Percentiles rank a stretch among this genome's conserved stretches.
Conservation (phyloP, 257 asterid species). For the Nicotiana tomentosiformis region DNA sequence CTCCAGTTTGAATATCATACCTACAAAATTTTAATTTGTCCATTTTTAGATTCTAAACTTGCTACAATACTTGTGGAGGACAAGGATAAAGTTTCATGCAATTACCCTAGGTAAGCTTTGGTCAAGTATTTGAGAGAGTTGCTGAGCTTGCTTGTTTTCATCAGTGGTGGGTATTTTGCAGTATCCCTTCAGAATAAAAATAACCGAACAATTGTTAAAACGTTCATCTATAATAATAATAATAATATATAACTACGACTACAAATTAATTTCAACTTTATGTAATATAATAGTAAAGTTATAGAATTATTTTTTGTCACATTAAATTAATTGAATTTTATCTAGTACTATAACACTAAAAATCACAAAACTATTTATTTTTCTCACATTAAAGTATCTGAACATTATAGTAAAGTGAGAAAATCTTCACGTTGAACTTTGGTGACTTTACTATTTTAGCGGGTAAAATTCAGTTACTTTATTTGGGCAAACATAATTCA, state of each 20-base stretch:
- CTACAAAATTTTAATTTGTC: conserved; percentile 18
- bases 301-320: too few species aligned
- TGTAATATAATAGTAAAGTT: not conserved
- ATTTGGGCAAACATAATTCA: not conserved
- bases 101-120: conserved; percentile 74
- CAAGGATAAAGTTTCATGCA: not conserved
- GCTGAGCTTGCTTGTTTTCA: conserved; percentile 94
- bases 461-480: not conserved
- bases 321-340: too few species aligned
- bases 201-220: not conserved
- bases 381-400: not conserved
- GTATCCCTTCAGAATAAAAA: conserved; percentile 53
- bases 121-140: conserved; percentile 78
- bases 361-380: not conserved
- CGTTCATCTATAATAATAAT: not conserved
- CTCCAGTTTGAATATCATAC: conserved; percentile 72
- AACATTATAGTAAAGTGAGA: not conserved
- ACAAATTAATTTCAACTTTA: too few species aligned
- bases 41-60: not conserved
- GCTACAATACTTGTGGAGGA: not conserved
- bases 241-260: not conserved
- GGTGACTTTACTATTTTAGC: not conserved
- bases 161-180: conserved; percentile 74
- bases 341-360: not conserved
- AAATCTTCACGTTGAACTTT: not conserved